Base-by-base conservation (phyloP, 768 basidiomycete genomes). In the Boletus edulis region DNA sequence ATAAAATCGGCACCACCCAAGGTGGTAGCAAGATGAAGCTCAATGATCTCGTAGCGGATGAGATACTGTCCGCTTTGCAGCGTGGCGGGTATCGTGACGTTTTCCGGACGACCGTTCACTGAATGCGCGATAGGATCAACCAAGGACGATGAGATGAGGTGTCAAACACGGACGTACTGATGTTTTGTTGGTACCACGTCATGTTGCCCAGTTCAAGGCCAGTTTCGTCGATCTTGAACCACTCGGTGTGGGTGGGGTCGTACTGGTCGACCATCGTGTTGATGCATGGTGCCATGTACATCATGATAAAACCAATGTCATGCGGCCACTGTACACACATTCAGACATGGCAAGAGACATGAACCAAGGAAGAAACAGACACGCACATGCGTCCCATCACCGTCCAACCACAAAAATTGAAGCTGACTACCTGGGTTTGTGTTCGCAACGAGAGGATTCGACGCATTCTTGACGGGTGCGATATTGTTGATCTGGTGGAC, bases 181-280 rank as follows among this genome's bases (percentile, higher is more conserved):
- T 70, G 49, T 77, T 75, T 6, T 71, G 70, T 62, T 86, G 85
- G 3, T 70, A 72, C 86, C 85, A 87, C 4, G 72, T 62, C 4
- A 11, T 58, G 29, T 72, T 68, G 3, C 67, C 67, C 10, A 66
- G 53, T 41, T 79, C 69, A 13, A 73, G 68, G 3, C 81, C 84
- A 4, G 74, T 72, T 63, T 86, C 76, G 34, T 79, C 70, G 52
- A 87, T 83, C 76, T 90, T 89, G 80, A 90, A 88, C 86, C 85
- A 91, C 62, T 82, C 75, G 10, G 86, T 84, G 18, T 75, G 62
- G 15, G 78, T 74, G 7, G 81, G 62, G 61, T 87, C 74, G 69
- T 84, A 87, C 62, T 83, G 69, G 63, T 78, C 77, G 69, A 87
- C 89, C 3, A 80, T 69, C 0, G 76, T 74, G 37, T 71, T 69